These are phyloP conservation scores for Anastatica hierochuntica DNA, from an alignment of 345 rosid genomes.

Conservation along the genomic window DNA sequence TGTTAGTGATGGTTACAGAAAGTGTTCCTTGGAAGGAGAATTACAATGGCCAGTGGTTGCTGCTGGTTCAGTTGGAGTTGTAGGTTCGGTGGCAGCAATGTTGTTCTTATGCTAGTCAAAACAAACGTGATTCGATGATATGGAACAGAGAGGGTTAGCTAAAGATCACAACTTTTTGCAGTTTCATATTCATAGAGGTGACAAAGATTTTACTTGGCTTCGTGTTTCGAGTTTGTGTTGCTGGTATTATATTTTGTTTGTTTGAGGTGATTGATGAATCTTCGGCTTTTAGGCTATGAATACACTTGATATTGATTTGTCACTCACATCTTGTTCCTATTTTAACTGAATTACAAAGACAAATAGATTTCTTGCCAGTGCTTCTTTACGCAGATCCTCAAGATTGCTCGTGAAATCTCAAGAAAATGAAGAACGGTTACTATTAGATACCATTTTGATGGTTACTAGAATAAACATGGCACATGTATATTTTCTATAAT, in stretches of 20 bases:
- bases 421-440: neutral
- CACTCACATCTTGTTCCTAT: no score
- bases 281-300: no score
- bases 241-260: no score
- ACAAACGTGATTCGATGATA: slow-evolving; percentile 7
- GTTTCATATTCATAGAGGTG: no score
- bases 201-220: no score
- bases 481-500: neutral
- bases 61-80: slow-evolving; percentile 35
- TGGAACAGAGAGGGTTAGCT: neutral
- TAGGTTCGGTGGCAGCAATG: slow-evolving; percentile 32
- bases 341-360: no score
- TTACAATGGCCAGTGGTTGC: slow-evolving; percentile 37
- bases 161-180: no score
- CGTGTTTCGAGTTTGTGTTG: no score
- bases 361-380: neutral
- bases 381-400: neutral
- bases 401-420: neutral
- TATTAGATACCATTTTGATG: neutral
- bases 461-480: neutral
- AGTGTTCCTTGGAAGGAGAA: slow-evolving; percentile 10
- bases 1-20: no score
- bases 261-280: no score
- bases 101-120: slow-evolving; percentile 32
- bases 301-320: no score